Conservation (phyloP, 1,139 yeast genomes). For the Geotrichum europaeum region DNA sequence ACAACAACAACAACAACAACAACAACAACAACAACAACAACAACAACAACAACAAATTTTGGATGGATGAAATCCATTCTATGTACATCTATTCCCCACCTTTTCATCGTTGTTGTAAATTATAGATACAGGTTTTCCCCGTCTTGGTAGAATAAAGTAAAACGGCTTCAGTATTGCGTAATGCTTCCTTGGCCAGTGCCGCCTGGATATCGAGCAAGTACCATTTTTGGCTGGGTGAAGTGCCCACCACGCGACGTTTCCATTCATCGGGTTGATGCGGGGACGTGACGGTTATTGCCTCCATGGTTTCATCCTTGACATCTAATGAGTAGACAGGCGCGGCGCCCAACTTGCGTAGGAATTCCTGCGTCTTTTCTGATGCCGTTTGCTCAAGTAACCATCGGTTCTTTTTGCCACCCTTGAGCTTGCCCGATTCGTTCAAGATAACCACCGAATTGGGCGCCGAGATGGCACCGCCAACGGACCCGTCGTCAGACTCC, state of each 20-base stretch:
- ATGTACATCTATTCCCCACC: background rate
- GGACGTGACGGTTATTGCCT: conserved; percentile 72
- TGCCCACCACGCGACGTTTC: conserved; percentile 72
- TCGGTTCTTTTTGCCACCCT: conserved; percentile 68
- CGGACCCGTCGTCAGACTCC: conserved; percentile 8
- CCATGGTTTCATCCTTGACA: conserved; percentile 72
- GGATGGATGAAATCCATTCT: background rate
- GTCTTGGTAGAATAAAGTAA: conserved; percentile 69
- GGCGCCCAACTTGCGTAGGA: conserved; percentile 26
- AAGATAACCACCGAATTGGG: conserved; percentile 26
- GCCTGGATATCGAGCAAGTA: conserved; percentile 68
- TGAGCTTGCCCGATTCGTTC: conserved; percentile 50
- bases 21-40: too few relatives aligned
- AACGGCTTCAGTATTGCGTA: conserved; percentile 68
- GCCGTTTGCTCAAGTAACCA: conserved; percentile 79
- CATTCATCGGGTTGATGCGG: conserved; percentile 80
- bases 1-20: too few relatives aligned
- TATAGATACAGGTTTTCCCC: conserved; percentile 57
- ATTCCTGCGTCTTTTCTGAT: conserved; percentile 42
- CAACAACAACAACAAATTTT: too few relatives aligned
- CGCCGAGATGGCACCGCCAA: background rate
- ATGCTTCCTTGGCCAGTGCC: conserved; percentile 63
- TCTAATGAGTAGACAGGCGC: conserved; percentile 70
- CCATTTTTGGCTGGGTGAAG: conserved; percentile 65
- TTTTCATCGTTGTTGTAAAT: conserved; percentile 6